Percentiles rank a stretch among this genome's conserved stretches.
Evolutionary conservation across 2,329 filamentous ascomycete species (phyloP).

Genomic region (Fusarium subglutinans): DNA sequence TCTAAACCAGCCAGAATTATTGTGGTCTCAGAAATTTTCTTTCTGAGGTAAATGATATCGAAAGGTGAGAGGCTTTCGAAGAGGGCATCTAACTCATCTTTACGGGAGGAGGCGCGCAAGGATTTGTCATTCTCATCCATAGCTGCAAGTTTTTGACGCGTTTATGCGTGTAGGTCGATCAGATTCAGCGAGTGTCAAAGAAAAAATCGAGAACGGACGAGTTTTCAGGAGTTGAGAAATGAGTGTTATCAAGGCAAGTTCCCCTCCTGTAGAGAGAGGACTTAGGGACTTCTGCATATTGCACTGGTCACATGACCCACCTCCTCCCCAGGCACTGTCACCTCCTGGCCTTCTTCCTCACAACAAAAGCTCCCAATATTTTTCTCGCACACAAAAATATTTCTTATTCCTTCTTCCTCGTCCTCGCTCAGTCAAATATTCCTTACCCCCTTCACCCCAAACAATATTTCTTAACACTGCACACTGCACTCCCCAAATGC

Average conservation of each 20-base stretch:
- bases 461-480: not conserved
- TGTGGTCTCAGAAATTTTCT: not conserved
- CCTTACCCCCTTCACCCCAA: not conserved
- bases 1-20: not conserved
- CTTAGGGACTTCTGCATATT: not conserved
- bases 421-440: not conserved
- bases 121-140: not conserved
- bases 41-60: not conserved
- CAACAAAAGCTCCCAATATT: not conserved
- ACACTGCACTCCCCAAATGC: not conserved
- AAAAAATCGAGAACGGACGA: not conserved
- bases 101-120: not conserved
- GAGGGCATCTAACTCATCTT: not conserved
- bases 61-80: not conserved
- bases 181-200: not conserved
- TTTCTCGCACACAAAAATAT: not conserved
- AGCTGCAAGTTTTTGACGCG: not conserved
- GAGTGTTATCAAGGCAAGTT: not conserved
- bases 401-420: not conserved
- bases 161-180: not conserved
- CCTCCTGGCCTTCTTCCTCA: not conserved
- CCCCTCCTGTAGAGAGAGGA: not conserved
- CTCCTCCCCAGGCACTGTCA: not conserved
- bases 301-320: not conserved
- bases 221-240: not conserved